Evolutionary conservation across 768 basidiomycete genomes (phyloP), one percentile per base, ranked within the genome.

Genomic region (Lactifluus volemus): DNA sequence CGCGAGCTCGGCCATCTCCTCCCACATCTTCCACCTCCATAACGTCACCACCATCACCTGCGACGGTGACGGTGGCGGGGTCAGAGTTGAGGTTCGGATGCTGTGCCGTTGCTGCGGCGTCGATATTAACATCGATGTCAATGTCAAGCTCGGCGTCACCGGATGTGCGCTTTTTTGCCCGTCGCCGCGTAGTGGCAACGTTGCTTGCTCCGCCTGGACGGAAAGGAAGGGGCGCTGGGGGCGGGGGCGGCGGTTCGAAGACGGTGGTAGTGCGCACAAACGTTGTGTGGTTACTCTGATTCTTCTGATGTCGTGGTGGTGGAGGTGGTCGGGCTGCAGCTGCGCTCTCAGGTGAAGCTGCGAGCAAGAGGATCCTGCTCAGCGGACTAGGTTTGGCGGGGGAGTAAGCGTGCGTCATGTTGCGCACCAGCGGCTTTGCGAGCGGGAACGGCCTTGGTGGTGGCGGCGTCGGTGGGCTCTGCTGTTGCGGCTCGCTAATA

Each of bases 401-500:
- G 0, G 90, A 91, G 64, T 92, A 92, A 0, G 89, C 88, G 64
- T 92, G 89, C 4, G 81, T 77, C 84, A 89, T 88, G 58, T 79
- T 82, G 56, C 77, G 73, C 2, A 81, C 84, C 52, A 85, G 74
- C 11, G 89, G 87, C 67, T 88, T 90, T 2, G 87, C 86, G 49
- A 85, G 74, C 0, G 86, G 86, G 73, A 86, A 89, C 1, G 81
- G 76, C n/a, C 71, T 76, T 30, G 72, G 75, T n/a, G 65, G 63
- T 7, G 71, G 63, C 29, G 72, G 75, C 19, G 65, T 63, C 7
- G 71, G 63, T 17, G 73, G 71, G 12, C 76, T 69, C 34, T 73
- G 45, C 25, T 25, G n/a, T n/a, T n/a, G 25, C 25, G 25, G 25
- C 25, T 25, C 25, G 25, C 25, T 25, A 25, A 25, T 25, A 25